Evolutionary conservation across 176 grass and related monocot species (phyloP).

Genomic region (Pontederia crassipes): DNA sequence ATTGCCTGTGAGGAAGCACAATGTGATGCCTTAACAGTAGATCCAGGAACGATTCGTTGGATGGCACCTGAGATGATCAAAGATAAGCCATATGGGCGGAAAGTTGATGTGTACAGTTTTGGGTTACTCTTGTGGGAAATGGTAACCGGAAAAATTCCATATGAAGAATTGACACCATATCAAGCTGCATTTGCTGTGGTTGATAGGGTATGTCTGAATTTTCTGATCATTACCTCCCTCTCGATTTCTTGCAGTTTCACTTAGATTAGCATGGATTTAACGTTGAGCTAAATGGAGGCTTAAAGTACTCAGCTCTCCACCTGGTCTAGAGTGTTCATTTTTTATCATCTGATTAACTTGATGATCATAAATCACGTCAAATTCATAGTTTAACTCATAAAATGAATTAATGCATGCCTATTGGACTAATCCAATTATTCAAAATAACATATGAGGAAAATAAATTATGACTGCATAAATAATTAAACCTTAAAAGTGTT

Average conservation of each 20-base stretch:
- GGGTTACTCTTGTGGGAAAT: slow-evolving; percentile 2
- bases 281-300: not conserved
- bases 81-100: not conserved
- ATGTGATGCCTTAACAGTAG: not conserved
- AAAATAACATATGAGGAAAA: no score
- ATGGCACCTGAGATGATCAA: slow-evolving; percentile 9
- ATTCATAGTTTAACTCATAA: no score
- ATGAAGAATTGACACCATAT: not conserved
- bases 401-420: no score
- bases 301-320: no score
- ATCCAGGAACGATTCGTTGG: not conserved
- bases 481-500: no score
- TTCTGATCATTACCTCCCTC: not conserved
- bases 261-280: not conserved
- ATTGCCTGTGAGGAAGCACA: not conserved
- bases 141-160: not conserved
- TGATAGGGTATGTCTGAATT: not conserved
- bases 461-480: no score
- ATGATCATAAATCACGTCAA: no score
- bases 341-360: no score
- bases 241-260: not conserved
- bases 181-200: slow-evolving; percentile 14
- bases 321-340: no score
- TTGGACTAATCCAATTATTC: no score
- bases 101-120: slow-evolving; percentile 17